Evolutionary conservation across 73 alveolate genomes (phyloP), one percentile per base, ranked within the genome.

Genomic region (Effrenium voratum): DNA sequence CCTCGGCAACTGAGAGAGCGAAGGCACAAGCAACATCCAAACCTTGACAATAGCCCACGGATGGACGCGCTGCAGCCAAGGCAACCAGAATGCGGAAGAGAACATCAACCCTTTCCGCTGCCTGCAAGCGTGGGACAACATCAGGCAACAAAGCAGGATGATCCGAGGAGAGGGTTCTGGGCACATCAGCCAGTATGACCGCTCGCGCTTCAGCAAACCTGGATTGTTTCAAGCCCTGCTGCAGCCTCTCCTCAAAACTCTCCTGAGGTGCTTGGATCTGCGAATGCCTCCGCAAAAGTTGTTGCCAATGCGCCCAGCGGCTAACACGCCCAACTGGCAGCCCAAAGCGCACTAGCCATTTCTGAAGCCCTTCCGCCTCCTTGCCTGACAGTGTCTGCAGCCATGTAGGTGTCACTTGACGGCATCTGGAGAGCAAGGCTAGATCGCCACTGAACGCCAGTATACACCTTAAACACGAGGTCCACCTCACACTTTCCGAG

Each of bases 21-120:
- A 70, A 70, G 3, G 47, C 82, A 70, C 82, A 70, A 34, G 47
- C 82, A 44, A 70, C 38, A 70, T 70, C 82, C 47, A 70, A 36
- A 8, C 82, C 82, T 70, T 70, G 82, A 46, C 82, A 70, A 30
- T 70, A 70, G n/a, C 82, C 82, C 24, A 70, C 47, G n/a, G 82
- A 70, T 32, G 82, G 82, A 30, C 82, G 38, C 13, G 82, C 82
- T 70, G 82, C 82, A 1, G 82, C 82, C 47, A 70, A 36, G 24
- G 82, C 82, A 3, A 32, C 13, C 50, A 70, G 24, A 8, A 70
- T 70, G 13, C 82, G 82, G 38, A 46, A 70, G 49, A 70, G 24
- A 24, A 32, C 47, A 36, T 70, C 46, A 16, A 46, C 82, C n/a
- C 82, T 44, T 30, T 70, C 82, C 82, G 10, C 82, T 6, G 38